Evolutionary conservation across 2,329 filamentous ascomycete species (phyloP).

Genomic region (Alternaria gaisen): DNA sequence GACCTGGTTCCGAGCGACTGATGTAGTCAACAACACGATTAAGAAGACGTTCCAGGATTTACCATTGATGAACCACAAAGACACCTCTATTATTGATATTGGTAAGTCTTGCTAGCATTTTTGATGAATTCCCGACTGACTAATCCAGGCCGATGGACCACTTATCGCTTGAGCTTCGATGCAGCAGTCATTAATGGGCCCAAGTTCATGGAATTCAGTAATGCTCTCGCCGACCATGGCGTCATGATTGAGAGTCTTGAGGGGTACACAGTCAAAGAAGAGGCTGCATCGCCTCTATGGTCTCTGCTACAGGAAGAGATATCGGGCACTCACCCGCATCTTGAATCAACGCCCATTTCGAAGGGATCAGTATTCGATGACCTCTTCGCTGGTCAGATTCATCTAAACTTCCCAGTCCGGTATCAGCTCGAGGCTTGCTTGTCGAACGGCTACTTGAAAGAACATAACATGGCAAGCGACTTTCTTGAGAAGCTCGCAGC

Average conservation of each 20-base stretch:
- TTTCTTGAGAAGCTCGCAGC: constrained; percentile 72
- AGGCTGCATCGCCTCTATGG: constrained; percentile 28
- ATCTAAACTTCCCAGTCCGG: constrained; percentile 70
- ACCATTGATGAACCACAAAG: constrained; percentile 52
- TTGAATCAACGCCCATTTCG: constrained; percentile 9
- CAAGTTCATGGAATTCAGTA: constrained; percentile 57
- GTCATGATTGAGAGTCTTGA: constrained; percentile 61
- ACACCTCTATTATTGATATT: constrained; percentile 66
- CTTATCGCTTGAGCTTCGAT: constrained; percentile 63
- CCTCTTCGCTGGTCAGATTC: constrained; percentile 41
- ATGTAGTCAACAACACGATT: constrained; percentile 60
- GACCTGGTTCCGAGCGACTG: constrained; percentile 71
- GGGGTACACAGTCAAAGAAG: constrained; percentile 54
- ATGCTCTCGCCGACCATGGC: constrained; percentile 76
- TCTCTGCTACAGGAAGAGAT: constrained; percentile 43
- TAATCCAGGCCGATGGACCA: constrained; percentile 67
- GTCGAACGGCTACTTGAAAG: constrained; percentile 79
- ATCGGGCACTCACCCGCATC: constrained; percentile 33
- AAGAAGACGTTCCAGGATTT: constrained; percentile 23
- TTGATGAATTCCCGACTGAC: background rate
- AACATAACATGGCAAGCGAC: constrained; percentile 72
- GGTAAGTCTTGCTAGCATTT: constrained; percentile 49
- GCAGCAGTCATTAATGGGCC: constrained; percentile 37
- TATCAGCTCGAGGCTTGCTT: constrained; percentile 95
- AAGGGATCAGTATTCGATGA: constrained; percentile 33